These are phyloP conservation scores for Globisporangium paroecandrum DNA, from an alignment of 352 stramenopile genomes.

Conservation along the genomic window DNA sequence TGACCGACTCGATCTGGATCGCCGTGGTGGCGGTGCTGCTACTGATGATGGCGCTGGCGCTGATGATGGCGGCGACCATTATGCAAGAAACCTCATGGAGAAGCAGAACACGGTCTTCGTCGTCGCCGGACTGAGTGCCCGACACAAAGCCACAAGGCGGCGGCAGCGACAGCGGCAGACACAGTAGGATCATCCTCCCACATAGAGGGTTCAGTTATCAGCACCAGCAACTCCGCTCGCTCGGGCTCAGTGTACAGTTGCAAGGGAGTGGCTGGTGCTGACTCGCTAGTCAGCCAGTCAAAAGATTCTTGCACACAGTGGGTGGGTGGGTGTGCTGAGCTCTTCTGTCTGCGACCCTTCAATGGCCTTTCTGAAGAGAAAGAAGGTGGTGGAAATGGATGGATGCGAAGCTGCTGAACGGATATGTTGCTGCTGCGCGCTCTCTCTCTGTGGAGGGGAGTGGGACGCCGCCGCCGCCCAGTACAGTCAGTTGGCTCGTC, in stretches of 20 bases:
- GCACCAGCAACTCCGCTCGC: neutral
- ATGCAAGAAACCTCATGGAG: too few relatives aligned
- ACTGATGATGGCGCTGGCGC: too few relatives aligned
- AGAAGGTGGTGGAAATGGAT: neutral
- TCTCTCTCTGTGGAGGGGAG: neutral
- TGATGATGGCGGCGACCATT: too few relatives aligned
- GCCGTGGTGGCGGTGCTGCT: neutral
- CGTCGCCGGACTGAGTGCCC: too few relatives aligned
- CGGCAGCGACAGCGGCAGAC: too few relatives aligned
- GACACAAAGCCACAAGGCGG: neutral
- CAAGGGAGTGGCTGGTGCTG: neutral
- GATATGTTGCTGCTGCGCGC: neutral
- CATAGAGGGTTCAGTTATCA: neutral
- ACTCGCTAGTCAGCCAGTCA: neutral
- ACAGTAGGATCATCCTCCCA: neutral
- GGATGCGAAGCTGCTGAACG: neutral
- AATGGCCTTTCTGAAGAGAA: neutral
- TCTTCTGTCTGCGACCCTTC: neutral
- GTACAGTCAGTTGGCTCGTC: neutral
- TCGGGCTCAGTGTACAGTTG: neutral
- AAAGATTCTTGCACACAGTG: neutral
- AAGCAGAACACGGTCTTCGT: neutral
- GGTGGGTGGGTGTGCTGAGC: neutral
- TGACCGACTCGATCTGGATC: constrained; percentile 9
- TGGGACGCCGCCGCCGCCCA: neutral